phyloP scores from a whole-genome alignment of 2,329 filamentous ascomycete genomes.

The Fusarium azukiicola region DNA sequence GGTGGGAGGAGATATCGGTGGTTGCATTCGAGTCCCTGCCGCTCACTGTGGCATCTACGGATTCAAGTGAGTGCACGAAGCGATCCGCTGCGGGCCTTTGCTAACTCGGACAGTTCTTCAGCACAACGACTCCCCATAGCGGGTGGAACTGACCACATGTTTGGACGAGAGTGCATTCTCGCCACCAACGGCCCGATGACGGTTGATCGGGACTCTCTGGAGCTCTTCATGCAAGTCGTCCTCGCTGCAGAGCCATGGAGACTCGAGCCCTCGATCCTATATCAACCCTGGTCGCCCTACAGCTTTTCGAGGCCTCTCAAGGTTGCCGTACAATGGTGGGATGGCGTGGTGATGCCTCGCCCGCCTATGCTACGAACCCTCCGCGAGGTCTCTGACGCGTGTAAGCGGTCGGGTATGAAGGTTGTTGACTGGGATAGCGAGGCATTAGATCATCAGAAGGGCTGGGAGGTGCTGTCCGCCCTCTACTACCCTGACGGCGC shows the following conservation, averaged over 20 bases:
- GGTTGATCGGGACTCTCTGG: constrained; percentile 57
- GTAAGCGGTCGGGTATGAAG: constrained; percentile 70
- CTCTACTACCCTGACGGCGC: constrained; percentile 81
- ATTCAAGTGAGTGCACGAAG: constrained; percentile 51
- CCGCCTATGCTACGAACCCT: constrained; percentile 79
- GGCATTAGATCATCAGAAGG: constrained; percentile 72
- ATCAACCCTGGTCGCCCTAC: constrained; percentile 58
- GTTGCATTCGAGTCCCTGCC: constrained; percentile 61
- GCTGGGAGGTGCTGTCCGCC: constrained; percentile 66
- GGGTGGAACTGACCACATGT: constrained; percentile 51
- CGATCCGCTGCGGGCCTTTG: not conserved
- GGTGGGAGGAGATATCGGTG: constrained; percentile 65
- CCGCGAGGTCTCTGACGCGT: constrained; percentile 74
- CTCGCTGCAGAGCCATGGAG: constrained; percentile 57
- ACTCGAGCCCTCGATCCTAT: constrained; percentile 54
- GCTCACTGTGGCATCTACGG: constrained; percentile 59
- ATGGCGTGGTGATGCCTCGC: constrained; percentile 79
- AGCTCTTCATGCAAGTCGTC: constrained; percentile 57
- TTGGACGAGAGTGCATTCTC: constrained; percentile 59
- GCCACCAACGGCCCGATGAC: constrained; percentile 57
- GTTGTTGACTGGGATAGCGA: constrained; percentile 74
- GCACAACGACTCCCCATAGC: constrained; percentile 52
- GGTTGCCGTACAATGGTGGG: constrained; percentile 78
- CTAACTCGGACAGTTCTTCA: constrained; percentile 49
- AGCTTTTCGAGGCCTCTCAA: constrained; percentile 69